These are phyloP conservation scores for Oleoguttula mirabilis DNA, from an alignment of 495 filamentous ascomycete species.

Conservation along the genomic window DNA sequence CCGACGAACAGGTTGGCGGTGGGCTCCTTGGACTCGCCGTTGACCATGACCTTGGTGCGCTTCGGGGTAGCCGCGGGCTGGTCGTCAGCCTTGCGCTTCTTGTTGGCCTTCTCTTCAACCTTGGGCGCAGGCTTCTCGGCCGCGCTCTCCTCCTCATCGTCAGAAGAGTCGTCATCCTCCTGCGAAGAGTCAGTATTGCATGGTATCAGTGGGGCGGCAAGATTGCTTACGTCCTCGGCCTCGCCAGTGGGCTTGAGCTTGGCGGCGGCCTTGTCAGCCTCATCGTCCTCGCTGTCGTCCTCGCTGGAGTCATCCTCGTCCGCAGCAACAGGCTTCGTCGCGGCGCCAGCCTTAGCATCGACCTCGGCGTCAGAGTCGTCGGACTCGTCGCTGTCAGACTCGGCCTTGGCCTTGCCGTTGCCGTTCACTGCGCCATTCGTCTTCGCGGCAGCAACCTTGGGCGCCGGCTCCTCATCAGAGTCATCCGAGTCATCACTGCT, in stretches of 20 bases:
- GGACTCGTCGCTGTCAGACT: constrained; percentile 24
- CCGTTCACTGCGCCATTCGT: constrained; percentile 25
- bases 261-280: constrained; percentile 6
- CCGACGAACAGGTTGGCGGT: constrained; percentile 78
- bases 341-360: too few relatives aligned
- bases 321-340: too few relatives aligned
- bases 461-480: constrained; percentile 28
- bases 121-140: constrained; percentile 32
- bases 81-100: constrained; percentile 85
- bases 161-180: constrained; percentile 12
- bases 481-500: constrained; percentile 25
- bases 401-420: constrained; percentile 15
- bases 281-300: constrained; percentile 4
- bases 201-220: neutral
- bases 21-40: constrained; percentile 34
- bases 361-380: constrained; percentile 29
- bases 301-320: constrained; percentile 18
- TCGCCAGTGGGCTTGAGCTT: constrained; percentile 1
- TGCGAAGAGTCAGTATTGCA: neutral
- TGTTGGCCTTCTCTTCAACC: constrained; percentile 38
- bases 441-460: constrained; percentile 21
- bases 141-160: constrained; percentile 35
- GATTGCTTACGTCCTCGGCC: constrained; percentile 2
- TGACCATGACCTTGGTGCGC: constrained; percentile 66
- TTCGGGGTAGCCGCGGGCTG: constrained; percentile 53